These are phyloP conservation scores for Phytopythium chamaehyphon DNA, from an alignment of 352 stramenopile species.

Conservation along the genomic window DNA sequence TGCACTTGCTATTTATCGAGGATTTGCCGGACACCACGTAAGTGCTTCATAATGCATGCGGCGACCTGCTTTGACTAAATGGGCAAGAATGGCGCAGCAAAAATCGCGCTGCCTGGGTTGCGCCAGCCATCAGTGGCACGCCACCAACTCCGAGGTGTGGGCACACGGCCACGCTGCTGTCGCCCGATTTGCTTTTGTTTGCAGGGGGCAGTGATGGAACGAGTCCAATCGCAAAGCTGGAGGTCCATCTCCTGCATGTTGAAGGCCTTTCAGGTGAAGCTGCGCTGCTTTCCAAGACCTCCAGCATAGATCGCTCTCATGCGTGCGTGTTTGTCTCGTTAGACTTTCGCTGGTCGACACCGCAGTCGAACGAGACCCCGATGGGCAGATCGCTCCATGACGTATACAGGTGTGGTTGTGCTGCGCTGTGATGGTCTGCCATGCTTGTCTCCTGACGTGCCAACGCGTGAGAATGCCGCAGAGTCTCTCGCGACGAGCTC, in stretches of 20 bases:
- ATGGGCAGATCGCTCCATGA: conserved; percentile 52
- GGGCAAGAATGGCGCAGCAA: too few species aligned
- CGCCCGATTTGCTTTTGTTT: conserved; percentile 36
- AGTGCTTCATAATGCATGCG: not conserved
- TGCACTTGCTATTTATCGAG: conserved; percentile 43
- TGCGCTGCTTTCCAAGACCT: too few species aligned
- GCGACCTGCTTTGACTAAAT: not conserved
- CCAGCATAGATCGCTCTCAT: not conserved
- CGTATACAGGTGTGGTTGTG: conserved; percentile 47
- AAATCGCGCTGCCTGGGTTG: conserved; percentile 33
- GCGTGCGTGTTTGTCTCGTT: conserved; percentile 4
- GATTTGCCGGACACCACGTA: conserved; percentile 7
- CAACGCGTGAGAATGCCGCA: conserved; percentile 5
- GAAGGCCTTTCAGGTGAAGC: conserved; percentile 20
- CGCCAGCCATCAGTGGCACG: conserved; percentile 20
- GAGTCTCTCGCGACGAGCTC: conserved; percentile 35
- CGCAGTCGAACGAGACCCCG: conserved; percentile 15
- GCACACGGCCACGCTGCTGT: conserved; percentile 43
- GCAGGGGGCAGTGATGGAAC: conserved; percentile 64
- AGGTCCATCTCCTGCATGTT: conserved; percentile 43
- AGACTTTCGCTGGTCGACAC: conserved; percentile 59
- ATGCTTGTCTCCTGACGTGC: not conserved
- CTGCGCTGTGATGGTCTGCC: not conserved
- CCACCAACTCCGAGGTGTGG: conserved; percentile 41
- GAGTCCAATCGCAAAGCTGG: conserved; percentile 34